Conservation (phyloP, 2,329 filamentous ascomycete genomes). For the Thyridium curvatum region DNA sequence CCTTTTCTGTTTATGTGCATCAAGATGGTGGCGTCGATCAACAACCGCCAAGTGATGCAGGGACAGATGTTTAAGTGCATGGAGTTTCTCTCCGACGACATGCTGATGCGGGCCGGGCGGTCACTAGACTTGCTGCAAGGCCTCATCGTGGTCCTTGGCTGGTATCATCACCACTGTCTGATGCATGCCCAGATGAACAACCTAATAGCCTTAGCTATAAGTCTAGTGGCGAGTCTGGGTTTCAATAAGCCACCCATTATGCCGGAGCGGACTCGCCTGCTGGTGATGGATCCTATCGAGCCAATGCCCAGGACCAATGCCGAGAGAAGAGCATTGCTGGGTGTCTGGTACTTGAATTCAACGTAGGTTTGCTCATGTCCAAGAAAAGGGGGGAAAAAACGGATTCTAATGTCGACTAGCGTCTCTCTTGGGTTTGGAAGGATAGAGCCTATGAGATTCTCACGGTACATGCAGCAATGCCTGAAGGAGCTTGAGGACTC, state of each 20-base stretch:
- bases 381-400: conserved; percentile 5
- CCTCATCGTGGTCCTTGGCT: conserved; percentile 41
- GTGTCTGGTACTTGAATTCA: conserved; percentile 48
- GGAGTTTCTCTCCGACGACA: conserved; percentile 37
- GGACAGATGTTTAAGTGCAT: conserved; percentile 43
- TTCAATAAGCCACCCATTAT: conserved; percentile 33
- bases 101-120: conserved; percentile 41
- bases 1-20: conserved; percentile 45
- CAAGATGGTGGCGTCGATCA: conserved; percentile 41
- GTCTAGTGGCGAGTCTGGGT: conserved; percentile 39
- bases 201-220: conserved; percentile 39
- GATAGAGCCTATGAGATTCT: conserved; percentile 43
- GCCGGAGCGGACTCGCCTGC: conserved; percentile 33
- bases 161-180: conserved; percentile 49
- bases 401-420: conserved; percentile 17
- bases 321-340: conserved; percentile 44
- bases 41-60: conserved; percentile 39
- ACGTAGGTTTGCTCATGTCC: conserved; percentile 30
- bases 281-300: conserved; percentile 32
- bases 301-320: conserved; percentile 38
- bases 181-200: conserved; percentile 46
- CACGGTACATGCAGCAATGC: conserved; percentile 45
- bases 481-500: conserved; percentile 35
- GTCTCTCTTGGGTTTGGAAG: conserved; percentile 34
- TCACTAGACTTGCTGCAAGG: conserved; percentile 44